A percentile compares a stretch with the other conserved stretches of the same genome.
Evolutionary conservation across 1,284 basidiomycete genomes (phyloP).

Genomic region (Fistulinella cinereoalba): DNA sequence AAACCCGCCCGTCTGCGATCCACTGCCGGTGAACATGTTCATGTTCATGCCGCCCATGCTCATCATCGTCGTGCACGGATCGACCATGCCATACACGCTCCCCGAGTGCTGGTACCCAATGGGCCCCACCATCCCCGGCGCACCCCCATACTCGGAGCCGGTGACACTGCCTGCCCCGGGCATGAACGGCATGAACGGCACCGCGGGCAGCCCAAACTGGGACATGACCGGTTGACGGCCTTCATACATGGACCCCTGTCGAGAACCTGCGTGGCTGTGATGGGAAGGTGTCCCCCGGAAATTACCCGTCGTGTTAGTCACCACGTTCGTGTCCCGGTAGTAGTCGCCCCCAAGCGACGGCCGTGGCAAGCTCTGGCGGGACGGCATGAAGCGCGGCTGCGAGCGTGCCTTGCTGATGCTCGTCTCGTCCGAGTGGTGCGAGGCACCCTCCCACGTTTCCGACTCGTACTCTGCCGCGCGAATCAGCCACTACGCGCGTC

Average conservation of each 20-base stretch:
- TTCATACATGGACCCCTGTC: conserved; percentile 42
- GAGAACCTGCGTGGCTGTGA: conserved; percentile 58
- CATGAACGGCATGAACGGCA: conserved; percentile 69
- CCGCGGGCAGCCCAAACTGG: conserved; percentile 57
- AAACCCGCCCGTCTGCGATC: conserved; percentile 43
- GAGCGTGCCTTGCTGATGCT: conserved; percentile 43
- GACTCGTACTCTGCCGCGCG: background rate
- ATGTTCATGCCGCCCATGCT: conserved; percentile 39
- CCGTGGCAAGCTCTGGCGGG: conserved; percentile 56
- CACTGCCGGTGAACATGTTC: conserved; percentile 57
- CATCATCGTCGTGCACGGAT: conserved; percentile 64
- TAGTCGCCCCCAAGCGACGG: conserved; percentile 75
- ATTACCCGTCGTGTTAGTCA: conserved; percentile 60
- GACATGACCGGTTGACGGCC: conserved; percentile 38
- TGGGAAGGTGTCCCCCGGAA: conserved; percentile 51
- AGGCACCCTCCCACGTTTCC: conserved; percentile 59
- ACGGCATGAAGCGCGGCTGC: conserved; percentile 46
- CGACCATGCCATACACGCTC: conserved; percentile 63
- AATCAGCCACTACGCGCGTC: no score
- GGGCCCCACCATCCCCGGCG: conserved; percentile 53
- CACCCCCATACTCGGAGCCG: conserved; percentile 67
- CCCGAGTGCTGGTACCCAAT: conserved; percentile 63
- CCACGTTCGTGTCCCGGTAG: conserved; percentile 79
- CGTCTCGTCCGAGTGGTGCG: conserved; percentile 77
- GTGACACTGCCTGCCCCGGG: conserved; percentile 58